Conservation (phyloP, 306 rosid species). For the Lablab purpureus region DNA sequence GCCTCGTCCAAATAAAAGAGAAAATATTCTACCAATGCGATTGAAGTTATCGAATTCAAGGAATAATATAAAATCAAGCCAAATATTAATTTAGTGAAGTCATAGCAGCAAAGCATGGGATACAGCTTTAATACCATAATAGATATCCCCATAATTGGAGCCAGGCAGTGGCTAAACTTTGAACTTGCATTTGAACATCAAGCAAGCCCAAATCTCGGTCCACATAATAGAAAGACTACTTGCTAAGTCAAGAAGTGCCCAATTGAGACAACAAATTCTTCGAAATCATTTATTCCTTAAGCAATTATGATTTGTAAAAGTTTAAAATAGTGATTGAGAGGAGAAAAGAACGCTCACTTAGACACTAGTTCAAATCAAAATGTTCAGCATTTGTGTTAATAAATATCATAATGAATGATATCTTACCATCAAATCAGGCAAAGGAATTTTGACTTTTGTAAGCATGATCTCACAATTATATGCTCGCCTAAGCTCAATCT, state of each 20-base stretch:
- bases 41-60: background rate
- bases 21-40: background rate
- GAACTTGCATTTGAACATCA: constrained; percentile 23
- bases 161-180: constrained; percentile 1
- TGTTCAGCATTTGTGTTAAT: constrained; percentile 32
- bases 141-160: background rate
- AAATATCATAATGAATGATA: constrained; percentile 34
- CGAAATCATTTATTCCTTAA: constrained; percentile 9
- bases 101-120: background rate
- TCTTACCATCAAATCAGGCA: constrained; percentile 94
- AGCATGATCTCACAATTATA: constrained; percentile 99
- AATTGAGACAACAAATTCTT: background rate
- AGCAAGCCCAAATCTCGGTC: background rate
- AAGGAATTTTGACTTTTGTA: constrained; percentile 89
- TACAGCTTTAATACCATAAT: background rate
- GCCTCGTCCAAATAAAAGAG: background rate
- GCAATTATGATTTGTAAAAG: constrained; percentile 25
- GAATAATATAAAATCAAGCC: background rate
- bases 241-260: constrained; percentile 9
- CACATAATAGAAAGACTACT: background rate
- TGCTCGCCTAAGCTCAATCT: constrained; percentile 97
- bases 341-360: background rate
- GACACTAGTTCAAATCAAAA: constrained; percentile 43
- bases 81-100: background rate
- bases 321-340: constrained; percentile 7